Percentiles rank a stretch among this genome's conserved stretches.
These are phyloP conservation scores for Pezicula carpinea DNA, from an alignment of 2,329 filamentous ascomycete genomes.

Conservation along the genomic window DNA sequence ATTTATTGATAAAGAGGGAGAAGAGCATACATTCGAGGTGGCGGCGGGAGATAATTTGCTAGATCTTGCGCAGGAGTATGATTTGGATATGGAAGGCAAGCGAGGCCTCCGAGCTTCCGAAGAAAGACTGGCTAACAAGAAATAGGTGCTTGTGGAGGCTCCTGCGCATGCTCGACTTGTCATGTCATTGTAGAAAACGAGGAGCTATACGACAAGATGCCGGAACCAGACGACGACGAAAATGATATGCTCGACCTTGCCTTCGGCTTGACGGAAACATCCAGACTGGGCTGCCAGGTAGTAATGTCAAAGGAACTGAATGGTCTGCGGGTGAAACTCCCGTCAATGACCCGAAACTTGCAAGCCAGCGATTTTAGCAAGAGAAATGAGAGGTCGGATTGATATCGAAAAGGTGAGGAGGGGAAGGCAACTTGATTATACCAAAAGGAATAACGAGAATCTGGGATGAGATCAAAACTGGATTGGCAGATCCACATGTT, in stretches of 20 bases:
- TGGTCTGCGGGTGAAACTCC: conserved; percentile 78
- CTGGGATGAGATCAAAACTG: neutral
- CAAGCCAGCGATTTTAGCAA: conserved; percentile 86
- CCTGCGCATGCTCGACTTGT: conserved; percentile 71
- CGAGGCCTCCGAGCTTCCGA: conserved; percentile 2
- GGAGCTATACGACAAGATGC: conserved; percentile 59
- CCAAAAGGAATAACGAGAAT: neutral
- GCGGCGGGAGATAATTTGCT: conserved; percentile 86
- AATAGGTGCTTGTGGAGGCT: conserved; percentile 79
- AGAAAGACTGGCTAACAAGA: conserved; percentile 4
- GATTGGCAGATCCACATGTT: conserved; percentile 1
- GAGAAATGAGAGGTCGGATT: conserved; percentile 24
- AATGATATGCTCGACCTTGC: conserved; percentile 73
- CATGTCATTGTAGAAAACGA: conserved; percentile 66
- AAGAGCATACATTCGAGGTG: conserved; percentile 72
- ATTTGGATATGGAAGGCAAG: conserved; percentile 91
- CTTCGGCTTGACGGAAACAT: conserved; percentile 70
- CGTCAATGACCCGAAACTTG: conserved; percentile 91
- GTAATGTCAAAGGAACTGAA: conserved; percentile 87
- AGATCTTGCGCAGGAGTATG: conserved; percentile 90
- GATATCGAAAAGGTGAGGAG: neutral
- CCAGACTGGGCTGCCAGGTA: conserved; percentile 48
- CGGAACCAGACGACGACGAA: conserved; percentile 57
- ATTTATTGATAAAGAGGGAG: conserved; percentile 87
- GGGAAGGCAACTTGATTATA: neutral